These are phyloP conservation scores for Alternaria triticina DNA, from an alignment of 2,329 filamentous ascomycete species.

Conservation along the genomic window DNA sequence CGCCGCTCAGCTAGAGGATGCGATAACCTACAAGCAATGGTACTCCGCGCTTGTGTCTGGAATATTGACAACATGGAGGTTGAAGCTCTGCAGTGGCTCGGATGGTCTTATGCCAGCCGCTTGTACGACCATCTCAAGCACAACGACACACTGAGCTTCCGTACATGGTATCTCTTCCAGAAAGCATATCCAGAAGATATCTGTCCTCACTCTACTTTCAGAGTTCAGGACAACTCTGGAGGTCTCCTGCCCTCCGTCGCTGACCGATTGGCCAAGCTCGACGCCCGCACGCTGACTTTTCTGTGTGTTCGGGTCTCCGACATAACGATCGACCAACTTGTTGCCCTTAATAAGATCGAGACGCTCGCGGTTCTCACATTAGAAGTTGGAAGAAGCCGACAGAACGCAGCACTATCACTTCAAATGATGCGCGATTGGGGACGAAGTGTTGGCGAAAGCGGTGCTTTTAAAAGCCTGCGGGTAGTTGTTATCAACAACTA, in stretches of 20 bases:
- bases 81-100: conserved; percentile 23
- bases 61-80: conserved; percentile 22
- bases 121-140: conserved; percentile 23
- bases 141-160: conserved; percentile 24
- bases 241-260: conserved; percentile 19
- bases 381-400: background rate
- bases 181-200: conserved; percentile 25
- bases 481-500: conserved; percentile 20
- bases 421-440: conserved; percentile 24
- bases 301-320: conserved; percentile 21
- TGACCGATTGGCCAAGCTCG: conserved; percentile 17
- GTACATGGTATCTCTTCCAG: conserved; percentile 24
- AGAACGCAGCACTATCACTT: background rate
- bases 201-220: conserved; percentile 18
- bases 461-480: conserved; percentile 22
- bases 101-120: conserved; percentile 23
- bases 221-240: conserved; percentile 3
- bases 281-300: conserved; percentile 20
- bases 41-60: conserved; percentile 25
- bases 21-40: conserved; percentile 24
- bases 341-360: conserved; percentile 19
- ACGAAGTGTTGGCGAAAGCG: conserved; percentile 23
- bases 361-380: conserved; percentile 27
- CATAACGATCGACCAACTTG: conserved; percentile 20
- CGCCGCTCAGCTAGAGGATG: conserved; percentile 14